A percentile compares a stretch with the other conserved stretches of the same genome.
Conservation (phyloP, 129 eudicot genomes). For the Artemisia argyi region DNA sequence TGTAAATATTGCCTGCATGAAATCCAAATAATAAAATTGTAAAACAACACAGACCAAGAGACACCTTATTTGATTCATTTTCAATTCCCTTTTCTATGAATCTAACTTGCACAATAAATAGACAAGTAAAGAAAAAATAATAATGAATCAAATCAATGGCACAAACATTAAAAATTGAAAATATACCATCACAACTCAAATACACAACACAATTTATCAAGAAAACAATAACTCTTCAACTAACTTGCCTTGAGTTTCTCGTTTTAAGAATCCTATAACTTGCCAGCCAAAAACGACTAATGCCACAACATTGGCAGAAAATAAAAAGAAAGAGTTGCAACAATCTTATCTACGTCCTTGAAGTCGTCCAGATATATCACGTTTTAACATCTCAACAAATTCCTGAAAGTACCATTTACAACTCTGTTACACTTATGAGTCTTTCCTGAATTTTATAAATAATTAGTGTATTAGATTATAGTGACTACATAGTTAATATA, state of each 20-base stretch:
- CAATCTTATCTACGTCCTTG: slow-evolving; percentile 25
- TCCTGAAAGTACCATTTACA: slow-evolving; percentile 47
- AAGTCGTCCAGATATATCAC: slow-evolving; percentile 58
- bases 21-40: neutral
- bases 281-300: neutral
- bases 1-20: too few species aligned
- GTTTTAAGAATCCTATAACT: neutral
- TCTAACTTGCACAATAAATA: neutral
- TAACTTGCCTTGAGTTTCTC: neutral
- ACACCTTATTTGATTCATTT: neutral
- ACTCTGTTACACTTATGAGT: neutral
- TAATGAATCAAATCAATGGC: neutral
- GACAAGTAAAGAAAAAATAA: neutral
- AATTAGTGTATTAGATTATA: neutral
- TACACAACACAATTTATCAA: slow-evolving; percentile 1
- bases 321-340: slow-evolving; percentile 8
- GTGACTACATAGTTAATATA: neutral
- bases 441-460: neutral
- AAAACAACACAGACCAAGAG: neutral
- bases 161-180: neutral
- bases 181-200: neutral
- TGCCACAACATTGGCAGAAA: neutral
- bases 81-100: neutral
- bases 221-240: neutral
- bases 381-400: slow-evolving; percentile 53